Evolutionary conservation across 2,329 filamentous ascomycete genomes (phyloP).

Genomic region (Beauveria bassiana): DNA sequence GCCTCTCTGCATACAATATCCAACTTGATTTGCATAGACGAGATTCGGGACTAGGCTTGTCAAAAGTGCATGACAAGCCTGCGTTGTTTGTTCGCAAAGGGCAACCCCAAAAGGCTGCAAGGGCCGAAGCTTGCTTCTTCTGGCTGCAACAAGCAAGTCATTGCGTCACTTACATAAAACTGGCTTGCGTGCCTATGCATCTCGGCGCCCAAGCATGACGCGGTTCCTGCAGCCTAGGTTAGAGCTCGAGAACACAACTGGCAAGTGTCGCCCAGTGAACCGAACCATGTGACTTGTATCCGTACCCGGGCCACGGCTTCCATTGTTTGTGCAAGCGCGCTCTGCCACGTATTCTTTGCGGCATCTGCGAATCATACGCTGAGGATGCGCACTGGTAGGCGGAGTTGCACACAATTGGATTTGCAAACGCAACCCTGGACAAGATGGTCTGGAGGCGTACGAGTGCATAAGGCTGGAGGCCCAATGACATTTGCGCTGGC

Average conservation of each 20-base stretch:
- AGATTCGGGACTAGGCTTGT: too few relatives aligned
- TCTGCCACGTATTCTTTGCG: too few relatives aligned
- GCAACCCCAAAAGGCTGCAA: background rate
- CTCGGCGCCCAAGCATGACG: background rate
- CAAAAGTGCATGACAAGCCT: too few relatives aligned
- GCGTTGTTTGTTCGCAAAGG: background rate
- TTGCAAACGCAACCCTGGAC: too few relatives aligned
- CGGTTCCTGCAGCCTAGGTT: background rate
- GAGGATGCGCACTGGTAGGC: too few relatives aligned
- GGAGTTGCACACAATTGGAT: too few relatives aligned
- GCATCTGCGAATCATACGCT: too few relatives aligned
- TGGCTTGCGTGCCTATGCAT: background rate
- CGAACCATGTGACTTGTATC: background rate
- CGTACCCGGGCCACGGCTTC: background rate
- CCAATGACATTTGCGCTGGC: background rate
- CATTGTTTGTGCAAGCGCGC: background rate
- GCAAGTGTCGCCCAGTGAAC: too few relatives aligned
- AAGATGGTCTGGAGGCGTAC: too few relatives aligned
- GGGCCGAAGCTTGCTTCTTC: background rate
- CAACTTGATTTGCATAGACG: too few relatives aligned
- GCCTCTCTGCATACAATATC: too few relatives aligned
- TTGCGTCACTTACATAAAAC: background rate
- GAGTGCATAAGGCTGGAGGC: conserved; percentile 1
- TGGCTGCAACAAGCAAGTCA: background rate
- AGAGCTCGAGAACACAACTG: background rate